Conservation (phyloP, 208 protist species). For the Acanthamoeba castellanii region DNA sequence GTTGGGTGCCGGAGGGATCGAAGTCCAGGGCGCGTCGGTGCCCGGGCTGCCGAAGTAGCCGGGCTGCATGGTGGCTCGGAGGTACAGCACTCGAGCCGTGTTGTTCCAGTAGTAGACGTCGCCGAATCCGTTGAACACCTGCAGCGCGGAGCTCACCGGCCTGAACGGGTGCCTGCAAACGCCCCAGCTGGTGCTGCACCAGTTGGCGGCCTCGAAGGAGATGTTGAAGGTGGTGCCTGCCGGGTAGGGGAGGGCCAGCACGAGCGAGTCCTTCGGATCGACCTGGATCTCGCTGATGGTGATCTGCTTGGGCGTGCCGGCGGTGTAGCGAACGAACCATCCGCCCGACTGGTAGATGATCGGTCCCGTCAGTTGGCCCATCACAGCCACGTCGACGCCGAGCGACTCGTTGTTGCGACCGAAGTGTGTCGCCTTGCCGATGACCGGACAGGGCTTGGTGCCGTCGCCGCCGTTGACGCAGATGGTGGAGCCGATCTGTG, state of each 20-base stretch:
- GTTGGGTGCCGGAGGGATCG: background rate
- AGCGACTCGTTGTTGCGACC: conserved; percentile 15
- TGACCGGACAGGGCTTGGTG: background rate
- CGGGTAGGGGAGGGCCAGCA: conserved; percentile 22
- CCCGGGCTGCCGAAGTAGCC: background rate
- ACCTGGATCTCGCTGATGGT: background rate
- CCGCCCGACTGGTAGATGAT: background rate
- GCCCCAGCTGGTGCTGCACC: conserved; percentile 33
- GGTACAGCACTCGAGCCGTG: background rate
- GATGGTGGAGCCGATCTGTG: background rate
- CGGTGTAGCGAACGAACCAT: conserved; percentile 20
- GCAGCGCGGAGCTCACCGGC: background rate
- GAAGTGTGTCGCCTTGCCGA: conserved; percentile 19
- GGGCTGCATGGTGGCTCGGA: conserved; percentile 49
- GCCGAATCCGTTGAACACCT: conserved; percentile 7
- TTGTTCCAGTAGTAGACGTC: conserved; percentile 49
- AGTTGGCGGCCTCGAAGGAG: background rate
- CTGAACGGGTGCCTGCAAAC: background rate
- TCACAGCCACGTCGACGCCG: conserved; percentile 1
- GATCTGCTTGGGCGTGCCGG: conserved; percentile 45
- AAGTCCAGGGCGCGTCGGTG: background rate
- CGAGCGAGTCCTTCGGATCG: conserved; percentile 17
- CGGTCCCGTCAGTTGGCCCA: background rate
- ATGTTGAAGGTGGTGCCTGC: conserved; percentile 20
- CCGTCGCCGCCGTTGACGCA: background rate